Conservation (phyloP, 495 filamentous ascomycete species). For the Hyphodiscus hymeniophilus region DNA sequence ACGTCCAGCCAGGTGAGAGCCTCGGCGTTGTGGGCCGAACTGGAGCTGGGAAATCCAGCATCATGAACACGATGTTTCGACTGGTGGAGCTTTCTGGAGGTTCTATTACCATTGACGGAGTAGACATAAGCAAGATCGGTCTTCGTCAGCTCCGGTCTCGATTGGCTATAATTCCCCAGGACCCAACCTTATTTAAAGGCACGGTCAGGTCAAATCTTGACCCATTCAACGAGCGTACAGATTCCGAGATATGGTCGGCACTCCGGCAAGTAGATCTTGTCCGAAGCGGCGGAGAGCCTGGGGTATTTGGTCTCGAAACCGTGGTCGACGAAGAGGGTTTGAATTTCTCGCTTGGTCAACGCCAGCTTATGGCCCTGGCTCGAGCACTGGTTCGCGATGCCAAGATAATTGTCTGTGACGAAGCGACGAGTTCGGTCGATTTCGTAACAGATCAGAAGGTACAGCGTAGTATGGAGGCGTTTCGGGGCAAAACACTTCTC, state of each 20-base stretch:
- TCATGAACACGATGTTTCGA: constrained; percentile 27
- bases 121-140: constrained; percentile 22
- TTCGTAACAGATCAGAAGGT: constrained; percentile 93
- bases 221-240: background rate
- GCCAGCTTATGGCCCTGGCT: constrained; percentile 88
- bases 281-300: background rate
- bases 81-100: constrained; percentile 23
- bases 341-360: constrained; percentile 88
- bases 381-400: constrained; percentile 75
- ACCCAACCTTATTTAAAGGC: constrained; percentile 26
- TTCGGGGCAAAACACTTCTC: constrained; percentile 76
- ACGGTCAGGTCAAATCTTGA: constrained; percentile 19
- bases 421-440: constrained; percentile 83
- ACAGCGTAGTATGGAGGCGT: constrained; percentile 83
- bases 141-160: constrained; percentile 20
- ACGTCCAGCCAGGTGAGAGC: constrained; percentile 20
- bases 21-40: constrained; percentile 10
- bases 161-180: constrained; percentile 33
- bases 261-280: background rate
- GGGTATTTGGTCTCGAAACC: constrained; percentile 48
- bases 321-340: constrained; percentile 81
- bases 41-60: constrained; percentile 23
- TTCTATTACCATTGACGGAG: constrained; percentile 21
- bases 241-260: background rate
- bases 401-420: constrained; percentile 89